Evolutionary conservation across 768 basidiomycete species (phyloP).

Genomic region (Amyloporia xantha): DNA sequence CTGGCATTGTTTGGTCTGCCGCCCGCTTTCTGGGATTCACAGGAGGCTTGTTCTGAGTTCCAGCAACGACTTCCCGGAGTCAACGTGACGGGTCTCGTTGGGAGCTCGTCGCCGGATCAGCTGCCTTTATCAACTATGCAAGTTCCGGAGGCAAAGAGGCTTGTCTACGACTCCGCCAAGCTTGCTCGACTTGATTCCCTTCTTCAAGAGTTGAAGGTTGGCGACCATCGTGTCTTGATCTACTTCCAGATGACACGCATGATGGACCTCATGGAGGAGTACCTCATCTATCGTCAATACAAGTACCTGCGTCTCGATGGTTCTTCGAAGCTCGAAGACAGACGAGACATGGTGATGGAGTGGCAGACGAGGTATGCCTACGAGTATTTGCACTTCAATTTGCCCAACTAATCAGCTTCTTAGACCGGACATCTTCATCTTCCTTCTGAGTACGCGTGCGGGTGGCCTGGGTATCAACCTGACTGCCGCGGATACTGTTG

Average conservation of each 20-base stretch:
- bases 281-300: slow-evolving; percentile 93
- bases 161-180: slow-evolving; percentile 96
- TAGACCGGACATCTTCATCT: slow-evolving; percentile 85
- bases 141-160: slow-evolving; percentile 89
- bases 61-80: slow-evolving; percentile 49
- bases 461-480: slow-evolving; percentile 96
- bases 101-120: slow-evolving; percentile 60
- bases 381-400: background rate
- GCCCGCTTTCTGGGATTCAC: slow-evolving; percentile 53
- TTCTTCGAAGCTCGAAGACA: slow-evolving; percentile 89
- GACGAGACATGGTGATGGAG: slow-evolving; percentile 98
- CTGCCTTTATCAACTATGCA: slow-evolving; percentile 80
- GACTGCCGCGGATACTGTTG: slow-evolving; percentile 91
- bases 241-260: slow-evolving; percentile 99
- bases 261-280: slow-evolving; percentile 99
- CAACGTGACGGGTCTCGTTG: slow-evolving; percentile 61
- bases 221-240: slow-evolving; percentile 88
- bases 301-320: slow-evolving; percentile 92
- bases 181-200: slow-evolving; percentile 83
- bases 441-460: slow-evolving; percentile 87
- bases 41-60: slow-evolving; percentile 41
- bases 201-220: slow-evolving; percentile 87
- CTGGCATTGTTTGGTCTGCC: slow-evolving; percentile 83
- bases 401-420: background rate
- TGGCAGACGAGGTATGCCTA: slow-evolving; percentile 88